These are phyloP conservation scores for Aquilaria malaccensis DNA, from an alignment of 345 rosid species.

Conservation along the genomic window DNA sequence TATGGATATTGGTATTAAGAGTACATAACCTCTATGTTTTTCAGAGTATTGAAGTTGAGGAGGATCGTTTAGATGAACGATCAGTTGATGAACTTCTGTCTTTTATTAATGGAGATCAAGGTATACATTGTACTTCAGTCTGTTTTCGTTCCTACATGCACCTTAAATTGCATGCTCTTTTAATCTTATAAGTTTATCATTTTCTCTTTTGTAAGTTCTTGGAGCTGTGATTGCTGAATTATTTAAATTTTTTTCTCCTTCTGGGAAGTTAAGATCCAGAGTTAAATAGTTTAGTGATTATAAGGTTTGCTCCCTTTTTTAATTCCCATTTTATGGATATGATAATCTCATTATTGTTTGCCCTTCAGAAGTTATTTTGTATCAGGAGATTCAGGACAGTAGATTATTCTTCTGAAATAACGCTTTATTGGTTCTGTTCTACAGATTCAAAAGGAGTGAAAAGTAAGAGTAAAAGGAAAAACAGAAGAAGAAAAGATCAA, in stretches of 20 bases:
- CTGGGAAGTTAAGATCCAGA: no score
- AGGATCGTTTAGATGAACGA: conserved; percentile 58
- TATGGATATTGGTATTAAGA: neutral
- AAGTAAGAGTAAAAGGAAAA: conserved; percentile 47
- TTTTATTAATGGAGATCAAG: conserved; percentile 53
- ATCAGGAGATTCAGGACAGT: no score
- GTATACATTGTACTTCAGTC: conserved; percentile 16
- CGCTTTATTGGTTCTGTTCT: neutral
- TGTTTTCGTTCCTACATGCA: no score
- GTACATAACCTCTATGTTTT: conserved; percentile 10
- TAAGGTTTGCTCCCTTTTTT: no score
- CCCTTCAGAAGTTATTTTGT: no score
- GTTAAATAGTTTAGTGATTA: no score
- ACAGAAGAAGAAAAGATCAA: conserved; percentile 48
- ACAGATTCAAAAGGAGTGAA: conserved; percentile 45
- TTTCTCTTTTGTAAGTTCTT: neutral
- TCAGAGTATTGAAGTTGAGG: conserved; percentile 49
- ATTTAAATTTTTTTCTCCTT: neutral
- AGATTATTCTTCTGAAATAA: no score
- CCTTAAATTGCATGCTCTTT: no score
- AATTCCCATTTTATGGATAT: no score
- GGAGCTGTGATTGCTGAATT: neutral
- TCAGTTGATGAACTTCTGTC: conserved; percentile 61
- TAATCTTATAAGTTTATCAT: neutral
- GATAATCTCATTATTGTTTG: no score